Evolutionary conservation across 2,329 filamentous ascomycete species (phyloP), one percentile per base, ranked within the genome.

Genomic region (Colletotrichum filicis): DNA sequence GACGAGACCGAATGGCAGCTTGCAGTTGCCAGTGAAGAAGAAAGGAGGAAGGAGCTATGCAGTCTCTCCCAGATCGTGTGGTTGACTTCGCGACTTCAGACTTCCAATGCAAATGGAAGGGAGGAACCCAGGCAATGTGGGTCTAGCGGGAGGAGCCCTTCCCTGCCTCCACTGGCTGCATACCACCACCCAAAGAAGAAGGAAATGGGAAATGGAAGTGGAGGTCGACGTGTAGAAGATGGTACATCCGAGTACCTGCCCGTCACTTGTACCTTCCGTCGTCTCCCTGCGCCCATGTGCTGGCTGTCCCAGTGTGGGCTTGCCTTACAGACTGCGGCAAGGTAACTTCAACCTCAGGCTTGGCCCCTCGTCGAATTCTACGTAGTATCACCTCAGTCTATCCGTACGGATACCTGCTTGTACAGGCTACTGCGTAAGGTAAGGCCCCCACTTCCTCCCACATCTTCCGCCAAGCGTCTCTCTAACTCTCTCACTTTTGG

Each of bases 261-360:
- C 19, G 65, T 37, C 57, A 55, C 49, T 55, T 5, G 30, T n/a
- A 12, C n/a, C 66, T 60, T 61, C 30, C 32, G 16, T 49, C 42
- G 58, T 26, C 37, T 68, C 70, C 70, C 61, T 70, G 66, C 66
- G 35, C 22, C 66, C 60, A 59, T 59, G 60, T 73, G 53, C 66
- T 57, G 42, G 12, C 53, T 19, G 55, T 70, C 30, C 46, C 55
- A 64, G 42, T 24, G 22, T 22, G 42, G 53, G 35, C 32, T 35
- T 35, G 32, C 32, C 32, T 35, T 42, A 0, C 37, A 42, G 37
- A 42, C 16, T 26, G 59, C 35, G 35, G 37, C 30, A 49, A 49
- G 32, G 3, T 32, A 67, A 67, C 55, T 55, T 55, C 24, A 11
- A 46, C 35, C 32, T 28, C 32, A 35, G 32, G 32, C 32, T 35